Base-by-base conservation (phyloP, 805 yeast genomes). In the Isabelozyma pseudorhagii region DNA sequence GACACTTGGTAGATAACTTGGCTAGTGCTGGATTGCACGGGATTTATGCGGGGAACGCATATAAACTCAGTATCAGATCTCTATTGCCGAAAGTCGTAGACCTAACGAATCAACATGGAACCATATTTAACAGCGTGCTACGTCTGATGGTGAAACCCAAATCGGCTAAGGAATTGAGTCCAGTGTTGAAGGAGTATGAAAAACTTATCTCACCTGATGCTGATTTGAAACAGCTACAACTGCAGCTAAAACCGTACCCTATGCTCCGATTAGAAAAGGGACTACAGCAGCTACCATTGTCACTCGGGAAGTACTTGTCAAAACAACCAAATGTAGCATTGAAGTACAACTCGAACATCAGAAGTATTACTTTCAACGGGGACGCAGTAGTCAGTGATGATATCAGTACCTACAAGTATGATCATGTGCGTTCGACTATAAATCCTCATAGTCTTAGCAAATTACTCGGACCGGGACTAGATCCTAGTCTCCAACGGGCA, bases 1-100 rank as follows among this genome's bases (percentile, higher is more conserved):
- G 73, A 8, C 47, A 71, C 3, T 66, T 85, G 5, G 71, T 78
- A 3, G 70, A 69, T 50, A 84, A 88, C 46, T 67, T 93, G 11
- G 68, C 87, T 17, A 87, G 96, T 66, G 98, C 97, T 0, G 69
- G 91, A 4, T 74, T 87, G 63, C 90, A 91, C 60, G 99, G 99
- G 0, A 83, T 94, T 1, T 93, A 91, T 65, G 97, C 96, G 1
- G 77, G 77, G 1, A 96, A 92, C 64, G 75, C 83, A 1, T 59
- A 75, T 5, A 71, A 79, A 49, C 66, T 93, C 45, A 87, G 96
- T 70, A 82, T 86, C 0, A 68, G 79, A 17, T 74, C 87, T 4
- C 74, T 89, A 0, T 62, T 89, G 53, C 83, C 84, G 3, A 58
- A 66, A 8, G 58, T 89, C 55, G 81, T 76, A 44, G 70, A 79